Percentiles rank a stretch among this genome's conserved stretches.
Evolutionary conservation across 192 early-diverging fungal genomes (phyloP).

Genomic region (Podila epigama): DNA sequence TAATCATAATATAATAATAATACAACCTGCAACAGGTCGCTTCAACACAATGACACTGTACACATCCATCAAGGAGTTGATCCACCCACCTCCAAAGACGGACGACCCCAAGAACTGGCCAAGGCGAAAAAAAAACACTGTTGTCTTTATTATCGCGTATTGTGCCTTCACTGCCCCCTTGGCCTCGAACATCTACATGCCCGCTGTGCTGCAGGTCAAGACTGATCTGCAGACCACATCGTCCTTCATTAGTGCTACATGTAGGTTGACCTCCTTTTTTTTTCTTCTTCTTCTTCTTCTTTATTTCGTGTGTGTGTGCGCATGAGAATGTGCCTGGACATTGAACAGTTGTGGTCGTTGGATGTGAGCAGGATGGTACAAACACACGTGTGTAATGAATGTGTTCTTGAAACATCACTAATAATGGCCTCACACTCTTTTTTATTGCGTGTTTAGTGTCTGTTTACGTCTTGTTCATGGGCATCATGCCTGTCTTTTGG

Average conservation of each 20-base stretch:
- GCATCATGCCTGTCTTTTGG: constrained; percentile 43
- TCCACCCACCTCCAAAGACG: constrained; percentile 8
- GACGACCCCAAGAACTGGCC: constrained; percentile 52
- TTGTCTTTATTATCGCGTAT: constrained; percentile 39
- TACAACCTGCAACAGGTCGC: too few relatives aligned
- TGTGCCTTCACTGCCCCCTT: constrained; percentile 41
- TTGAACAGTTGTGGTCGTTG: too few relatives aligned
- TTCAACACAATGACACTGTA: neutral
- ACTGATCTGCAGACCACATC: constrained; percentile 33
- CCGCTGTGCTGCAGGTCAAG: constrained; percentile 35
- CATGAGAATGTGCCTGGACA: too few relatives aligned
- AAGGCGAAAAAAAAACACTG: constrained; percentile 28
- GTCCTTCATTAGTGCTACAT: constrained; percentile 20
- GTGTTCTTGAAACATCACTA: too few relatives aligned
- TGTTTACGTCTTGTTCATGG: constrained; percentile 22
- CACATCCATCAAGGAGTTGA: constrained; percentile 12
- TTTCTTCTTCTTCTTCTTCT: neutral
- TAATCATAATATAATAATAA: too few relatives aligned
- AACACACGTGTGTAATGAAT: too few relatives aligned
- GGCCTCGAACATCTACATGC: constrained; percentile 48
- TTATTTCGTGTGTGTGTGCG: neutral
- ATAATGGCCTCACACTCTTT: too few relatives aligned
- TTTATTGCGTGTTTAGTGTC: too few relatives aligned
- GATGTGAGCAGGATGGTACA: too few relatives aligned
- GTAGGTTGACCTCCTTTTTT: constrained; percentile 9